A percentile compares a stretch with the other conserved stretches of the same genome.
phyloP scores from a whole-genome alignment of 148 eudicot genomes.

The Arbutus unedo region DNA sequence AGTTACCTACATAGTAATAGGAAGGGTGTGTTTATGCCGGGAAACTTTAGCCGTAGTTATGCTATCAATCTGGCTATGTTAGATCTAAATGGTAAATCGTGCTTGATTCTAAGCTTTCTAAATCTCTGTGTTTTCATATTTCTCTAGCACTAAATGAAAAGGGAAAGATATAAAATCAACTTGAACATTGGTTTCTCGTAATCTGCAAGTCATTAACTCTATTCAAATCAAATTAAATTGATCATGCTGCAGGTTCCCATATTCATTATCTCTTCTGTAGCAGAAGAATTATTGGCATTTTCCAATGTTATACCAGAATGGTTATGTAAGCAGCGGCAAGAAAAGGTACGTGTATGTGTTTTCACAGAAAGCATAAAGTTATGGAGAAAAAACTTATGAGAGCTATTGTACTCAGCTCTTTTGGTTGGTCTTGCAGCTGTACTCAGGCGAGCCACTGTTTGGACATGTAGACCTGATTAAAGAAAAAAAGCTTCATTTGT shows the following conservation, averaged over 20 bases:
- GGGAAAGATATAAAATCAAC: not conserved
- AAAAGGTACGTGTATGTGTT: constrained; percentile 49
- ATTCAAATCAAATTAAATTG: not conserved
- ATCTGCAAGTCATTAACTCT: constrained; percentile 7
- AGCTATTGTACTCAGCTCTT: not conserved
- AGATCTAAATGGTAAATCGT: not conserved
- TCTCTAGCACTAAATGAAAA: not conserved
- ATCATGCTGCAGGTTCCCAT: constrained; percentile 58
- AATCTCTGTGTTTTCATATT: not conserved
- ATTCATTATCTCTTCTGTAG: constrained; percentile 68
- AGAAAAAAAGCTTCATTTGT: constrained; percentile 60
- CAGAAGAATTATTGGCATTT: constrained; percentile 73
- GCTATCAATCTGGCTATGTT: not conserved
- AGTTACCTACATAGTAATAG: not conserved
- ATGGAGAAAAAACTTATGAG: not conserved
- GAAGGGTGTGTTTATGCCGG: not conserved
- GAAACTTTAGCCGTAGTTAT: not conserved
- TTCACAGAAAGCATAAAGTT: not conserved
- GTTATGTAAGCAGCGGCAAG: constrained; percentile 71
- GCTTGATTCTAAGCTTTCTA: not conserved
- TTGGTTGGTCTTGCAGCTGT: constrained; percentile 49
- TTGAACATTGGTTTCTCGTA: not conserved
- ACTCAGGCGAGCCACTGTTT: constrained; percentile 73
- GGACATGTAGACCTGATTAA: constrained; percentile 65
- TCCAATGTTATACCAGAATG: constrained; percentile 81